Evolutionary conservation across 768 basidiomycete genomes (phyloP).

Genomic region (Auricularia auricula-judae): DNA sequence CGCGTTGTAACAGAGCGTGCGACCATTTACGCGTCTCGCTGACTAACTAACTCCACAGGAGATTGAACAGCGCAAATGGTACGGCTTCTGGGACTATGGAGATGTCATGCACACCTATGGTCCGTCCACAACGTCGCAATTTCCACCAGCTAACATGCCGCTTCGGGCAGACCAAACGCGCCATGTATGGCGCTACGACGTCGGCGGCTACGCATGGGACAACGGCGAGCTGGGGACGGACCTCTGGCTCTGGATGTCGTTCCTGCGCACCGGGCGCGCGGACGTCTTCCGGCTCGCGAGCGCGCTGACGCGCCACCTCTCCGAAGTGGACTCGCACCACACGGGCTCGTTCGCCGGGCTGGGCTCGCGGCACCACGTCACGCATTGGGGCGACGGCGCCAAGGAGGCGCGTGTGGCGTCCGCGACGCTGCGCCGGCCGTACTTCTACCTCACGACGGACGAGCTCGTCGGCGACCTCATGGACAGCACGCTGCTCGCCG

Average conservation of each 20-base stretch:
- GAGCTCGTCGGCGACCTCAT: background rate
- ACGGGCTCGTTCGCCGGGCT: background rate
- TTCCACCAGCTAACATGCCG: background rate
- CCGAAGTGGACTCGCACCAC: background rate
- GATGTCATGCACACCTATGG: slow-evolving; percentile 1
- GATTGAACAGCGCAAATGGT: background rate
- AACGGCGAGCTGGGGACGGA: slow-evolving; percentile 1
- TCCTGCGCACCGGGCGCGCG: background rate
- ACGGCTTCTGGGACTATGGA: slow-evolving; percentile 1
- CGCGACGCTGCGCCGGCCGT: background rate
- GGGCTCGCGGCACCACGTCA: background rate
- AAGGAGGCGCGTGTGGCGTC: background rate
- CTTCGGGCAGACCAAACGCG: background rate
- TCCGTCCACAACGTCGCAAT: background rate
- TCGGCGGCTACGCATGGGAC: background rate
- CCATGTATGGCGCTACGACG: background rate
- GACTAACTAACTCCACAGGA: background rate
- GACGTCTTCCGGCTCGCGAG: background rate
- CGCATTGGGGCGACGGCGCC: background rate
- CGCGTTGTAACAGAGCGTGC: background rate
- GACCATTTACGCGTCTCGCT: background rate
- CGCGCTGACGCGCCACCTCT: background rate
- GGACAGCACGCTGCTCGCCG: background rate
- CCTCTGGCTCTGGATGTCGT: background rate
- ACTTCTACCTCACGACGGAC: slow-evolving; percentile 1